phyloP scores from a whole-genome alignment of 768 basidiomycete genomes.

The Hypsizygus marmoreus region DNA sequence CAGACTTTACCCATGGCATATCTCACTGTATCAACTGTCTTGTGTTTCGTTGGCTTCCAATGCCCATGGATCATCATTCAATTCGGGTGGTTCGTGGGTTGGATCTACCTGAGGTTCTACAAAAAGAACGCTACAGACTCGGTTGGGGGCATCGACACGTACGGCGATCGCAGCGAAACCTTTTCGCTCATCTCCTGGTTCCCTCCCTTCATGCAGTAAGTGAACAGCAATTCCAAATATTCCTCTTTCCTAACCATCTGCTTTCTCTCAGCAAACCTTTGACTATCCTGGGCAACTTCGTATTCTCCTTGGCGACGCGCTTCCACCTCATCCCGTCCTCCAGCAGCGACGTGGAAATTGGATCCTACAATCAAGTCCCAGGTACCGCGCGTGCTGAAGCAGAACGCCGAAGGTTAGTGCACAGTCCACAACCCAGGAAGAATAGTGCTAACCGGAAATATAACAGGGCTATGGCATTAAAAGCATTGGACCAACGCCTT shows the following conservation, averaged over 20 bases:
- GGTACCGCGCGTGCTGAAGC: conserved; percentile 95
- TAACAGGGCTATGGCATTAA: conserved; percentile 88
- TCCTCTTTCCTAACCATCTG: background rate
- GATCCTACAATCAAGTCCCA: conserved; percentile 71
- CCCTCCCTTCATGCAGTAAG: conserved; percentile 92
- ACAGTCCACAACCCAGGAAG: background rate
- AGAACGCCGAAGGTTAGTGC: conserved; percentile 82
- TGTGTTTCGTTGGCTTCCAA: conserved; percentile 82
- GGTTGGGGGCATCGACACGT: conserved; percentile 61
- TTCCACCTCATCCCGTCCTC: conserved; percentile 75
- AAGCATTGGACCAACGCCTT: conserved; percentile 92
- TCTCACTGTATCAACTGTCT: conserved; percentile 84
- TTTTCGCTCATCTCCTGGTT: conserved; percentile 97
- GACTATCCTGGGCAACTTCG: conserved; percentile 62
- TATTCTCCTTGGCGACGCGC: conserved; percentile 65
- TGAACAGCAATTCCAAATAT: conserved; percentile 13
- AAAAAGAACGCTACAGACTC: conserved; percentile 78
- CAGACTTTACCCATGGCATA: conserved; percentile 95
- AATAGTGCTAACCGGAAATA: conserved; percentile 11
- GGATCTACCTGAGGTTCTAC: conserved; percentile 96
- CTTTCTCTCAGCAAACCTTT: conserved; percentile 62
- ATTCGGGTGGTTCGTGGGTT: conserved; percentile 98
- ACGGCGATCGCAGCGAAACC: conserved; percentile 95
- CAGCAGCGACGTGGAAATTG: conserved; percentile 68
- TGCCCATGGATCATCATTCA: conserved; percentile 93